A percentile compares a stretch with the other conserved stretches of the same genome.
Evolutionary conservation across 2,329 filamentous ascomycete genomes (phyloP).

Genomic region (Emericellopsis cladophorae): DNA sequence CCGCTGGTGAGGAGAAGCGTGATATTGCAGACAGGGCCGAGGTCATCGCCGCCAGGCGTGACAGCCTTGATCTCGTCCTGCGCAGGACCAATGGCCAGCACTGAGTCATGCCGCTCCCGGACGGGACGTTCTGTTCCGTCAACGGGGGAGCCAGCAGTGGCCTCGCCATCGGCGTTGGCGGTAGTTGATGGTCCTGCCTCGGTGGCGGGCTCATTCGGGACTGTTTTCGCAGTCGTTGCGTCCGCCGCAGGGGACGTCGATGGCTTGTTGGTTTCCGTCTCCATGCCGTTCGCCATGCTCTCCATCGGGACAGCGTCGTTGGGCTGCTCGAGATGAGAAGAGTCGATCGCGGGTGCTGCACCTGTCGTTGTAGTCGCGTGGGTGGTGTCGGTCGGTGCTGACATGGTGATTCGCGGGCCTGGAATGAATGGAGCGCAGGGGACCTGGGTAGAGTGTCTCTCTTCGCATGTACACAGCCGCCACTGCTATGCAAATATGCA

Average conservation of each 20-base stretch:
- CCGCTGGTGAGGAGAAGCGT: slow-evolving; percentile 74
- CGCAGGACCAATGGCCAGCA: slow-evolving; percentile 29
- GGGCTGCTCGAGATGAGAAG: slow-evolving; percentile 18
- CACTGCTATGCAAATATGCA: too few species aligned
- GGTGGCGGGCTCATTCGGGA: not conserved
- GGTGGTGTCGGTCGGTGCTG: slow-evolving; percentile 14
- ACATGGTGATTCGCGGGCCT: slow-evolving; percentile 10
- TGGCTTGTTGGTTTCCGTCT: slow-evolving; percentile 5
- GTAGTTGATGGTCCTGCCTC: slow-evolving; percentile 11
- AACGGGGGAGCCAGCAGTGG: not conserved
- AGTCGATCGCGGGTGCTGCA: slow-evolving; percentile 7
- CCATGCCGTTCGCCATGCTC: slow-evolving; percentile 13
- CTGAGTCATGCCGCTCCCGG: slow-evolving; percentile 19
- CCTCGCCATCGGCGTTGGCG: slow-evolving; percentile 19
- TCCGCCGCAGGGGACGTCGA: slow-evolving; percentile 2
- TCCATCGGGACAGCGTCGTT: slow-evolving; percentile 24
- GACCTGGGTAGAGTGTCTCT: too few species aligned
- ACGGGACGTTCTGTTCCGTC: slow-evolving; percentile 11
- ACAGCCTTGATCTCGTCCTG: slow-evolving; percentile 26
- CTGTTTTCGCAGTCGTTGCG: slow-evolving; percentile 6
- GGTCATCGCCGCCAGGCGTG: slow-evolving; percentile 15
- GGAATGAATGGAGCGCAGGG: slow-evolving; percentile 3
- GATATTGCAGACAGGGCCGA: slow-evolving; percentile 49
- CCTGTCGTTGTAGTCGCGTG: not conserved
- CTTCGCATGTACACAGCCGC: too few species aligned